Conservation (phyloP, 352 stramenopile species). For the Pythium coloratum region DNA sequence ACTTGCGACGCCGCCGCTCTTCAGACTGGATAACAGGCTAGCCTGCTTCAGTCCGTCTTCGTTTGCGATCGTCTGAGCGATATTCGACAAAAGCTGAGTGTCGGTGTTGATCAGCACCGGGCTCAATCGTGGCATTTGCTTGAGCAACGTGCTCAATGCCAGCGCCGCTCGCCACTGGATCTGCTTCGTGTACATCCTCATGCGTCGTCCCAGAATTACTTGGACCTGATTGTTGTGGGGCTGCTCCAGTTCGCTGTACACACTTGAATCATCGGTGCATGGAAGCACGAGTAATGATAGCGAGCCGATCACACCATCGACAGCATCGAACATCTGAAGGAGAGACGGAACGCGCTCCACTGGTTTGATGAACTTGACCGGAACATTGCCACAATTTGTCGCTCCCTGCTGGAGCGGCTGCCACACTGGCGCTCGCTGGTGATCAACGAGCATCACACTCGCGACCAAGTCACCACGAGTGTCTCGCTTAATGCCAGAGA, state of each 20-base stretch:
- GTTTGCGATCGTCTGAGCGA: slow-evolving; percentile 51
- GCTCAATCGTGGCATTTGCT: slow-evolving; percentile 59
- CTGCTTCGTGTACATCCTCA: slow-evolving; percentile 80
- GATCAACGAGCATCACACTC: slow-evolving; percentile 23
- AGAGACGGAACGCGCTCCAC: slow-evolving; percentile 75
- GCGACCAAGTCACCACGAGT: slow-evolving; percentile 23
- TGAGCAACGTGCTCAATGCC: slow-evolving; percentile 65
- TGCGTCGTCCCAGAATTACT: slow-evolving; percentile 46
- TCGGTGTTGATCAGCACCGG: slow-evolving; percentile 43
- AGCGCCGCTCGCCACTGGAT: slow-evolving; percentile 80
- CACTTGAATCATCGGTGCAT: slow-evolving; percentile 30
- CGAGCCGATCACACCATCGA: slow-evolving; percentile 52
- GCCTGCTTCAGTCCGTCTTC: slow-evolving; percentile 49
- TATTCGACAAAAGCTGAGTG: slow-evolving; percentile 63
- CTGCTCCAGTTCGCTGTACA: slow-evolving; percentile 49
- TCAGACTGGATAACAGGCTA: slow-evolving; percentile 20
- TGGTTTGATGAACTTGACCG: slow-evolving; percentile 55
- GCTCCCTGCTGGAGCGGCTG: slow-evolving; percentile 15
- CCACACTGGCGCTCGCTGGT: slow-evolving; percentile 11
- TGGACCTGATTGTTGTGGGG: slow-evolving; percentile 71
- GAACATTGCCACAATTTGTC: slow-evolving; percentile 21
- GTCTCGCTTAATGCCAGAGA: slow-evolving; percentile 35
- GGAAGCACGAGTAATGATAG: slow-evolving; percentile 55
- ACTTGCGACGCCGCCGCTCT: slow-evolving; percentile 2
- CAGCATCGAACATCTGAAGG: slow-evolving; percentile 75